These are phyloP conservation scores for Zygosaccharomyces pseudobailii DNA, from an alignment of 1,139 yeast species.

Conservation along the genomic window DNA sequence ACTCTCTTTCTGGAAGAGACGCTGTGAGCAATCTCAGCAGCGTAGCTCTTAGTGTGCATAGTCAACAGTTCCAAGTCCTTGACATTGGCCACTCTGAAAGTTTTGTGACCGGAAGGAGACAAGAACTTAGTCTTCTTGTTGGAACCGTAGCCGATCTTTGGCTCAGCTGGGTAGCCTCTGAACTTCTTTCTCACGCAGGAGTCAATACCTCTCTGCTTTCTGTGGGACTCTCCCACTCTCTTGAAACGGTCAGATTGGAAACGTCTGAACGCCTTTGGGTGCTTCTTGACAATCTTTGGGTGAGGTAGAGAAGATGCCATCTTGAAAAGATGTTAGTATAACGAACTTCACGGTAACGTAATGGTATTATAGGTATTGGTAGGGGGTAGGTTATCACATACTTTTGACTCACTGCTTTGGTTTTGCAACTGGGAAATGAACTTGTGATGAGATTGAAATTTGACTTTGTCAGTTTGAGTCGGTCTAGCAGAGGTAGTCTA, in stretches of 20 bases:
- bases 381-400: conserved; percentile 1
- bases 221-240: conserved; percentile 98
- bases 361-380: neutral
- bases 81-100: conserved; percentile 87
- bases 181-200: conserved; percentile 99
- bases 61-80: conserved; percentile 92
- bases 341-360: neutral
- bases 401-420: conserved; percentile 3
- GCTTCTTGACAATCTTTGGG: conserved; percentile 99
- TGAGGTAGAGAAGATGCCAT: conserved; percentile 98
- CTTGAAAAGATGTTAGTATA: conserved; percentile 14
- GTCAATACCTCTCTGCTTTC: conserved; percentile 99
- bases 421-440: neutral
- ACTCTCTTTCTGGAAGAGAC: conserved; percentile 98
- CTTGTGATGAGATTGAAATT: conserved; percentile 2
- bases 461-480: conserved; percentile 4
- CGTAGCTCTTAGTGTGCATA: conserved; percentile 97
- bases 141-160: conserved; percentile 99
- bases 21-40: conserved; percentile 99
- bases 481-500: neutral
- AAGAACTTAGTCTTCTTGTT: conserved; percentile 97
- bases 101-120: conserved; percentile 98
- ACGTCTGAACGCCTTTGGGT: conserved; percentile 98
- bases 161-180: conserved; percentile 99
- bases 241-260: conserved; percentile 99